Evolutionary conservation across 2,329 filamentous ascomycete genomes (phyloP).

Genomic region (Colletotrichum liriopes): DNA sequence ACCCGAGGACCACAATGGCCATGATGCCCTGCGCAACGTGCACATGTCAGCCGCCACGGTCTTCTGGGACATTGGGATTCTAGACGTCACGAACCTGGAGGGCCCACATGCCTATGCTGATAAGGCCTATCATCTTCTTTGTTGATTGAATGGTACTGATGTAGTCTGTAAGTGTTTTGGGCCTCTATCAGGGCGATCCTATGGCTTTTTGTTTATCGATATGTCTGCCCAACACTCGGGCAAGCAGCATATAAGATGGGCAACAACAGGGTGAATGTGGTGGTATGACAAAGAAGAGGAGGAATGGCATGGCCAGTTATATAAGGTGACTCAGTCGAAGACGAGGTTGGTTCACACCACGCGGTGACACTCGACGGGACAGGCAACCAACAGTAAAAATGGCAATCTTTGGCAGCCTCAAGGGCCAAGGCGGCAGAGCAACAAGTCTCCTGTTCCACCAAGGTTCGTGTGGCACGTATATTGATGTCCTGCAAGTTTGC

Average conservation of each 20-base stretch:
- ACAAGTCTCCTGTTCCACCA: neutral
- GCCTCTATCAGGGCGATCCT: neutral
- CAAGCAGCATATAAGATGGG: neutral
- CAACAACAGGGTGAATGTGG: neutral
- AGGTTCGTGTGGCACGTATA: constrained; percentile 18
- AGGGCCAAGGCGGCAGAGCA: constrained; percentile 14
- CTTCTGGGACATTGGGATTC: neutral
- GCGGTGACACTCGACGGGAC: neutral
- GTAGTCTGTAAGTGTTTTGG: neutral
- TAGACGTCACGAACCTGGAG: constrained; percentile 30
- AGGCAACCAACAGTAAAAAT: neutral
- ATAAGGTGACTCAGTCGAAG: constrained; percentile 12
- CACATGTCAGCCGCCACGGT: neutral
- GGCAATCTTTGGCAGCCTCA: neutral
- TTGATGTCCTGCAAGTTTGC: constrained; percentile 27
- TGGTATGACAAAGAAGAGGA: neutral
- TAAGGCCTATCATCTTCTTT: constrained; percentile 18
- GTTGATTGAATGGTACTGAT: neutral
- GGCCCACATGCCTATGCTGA: constrained; percentile 34
- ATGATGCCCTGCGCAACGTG: constrained; percentile 28
- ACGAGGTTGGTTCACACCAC: neutral
- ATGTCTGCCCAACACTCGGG: neutral
- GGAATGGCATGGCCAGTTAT: neutral
- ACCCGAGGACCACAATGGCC: constrained; percentile 35
- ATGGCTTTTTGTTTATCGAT: neutral